Percentiles rank a stretch among this genome's conserved stretches.
Evolutionary conservation across 345 rosid species (phyloP).

Genomic region (Brassica nigra): DNA sequence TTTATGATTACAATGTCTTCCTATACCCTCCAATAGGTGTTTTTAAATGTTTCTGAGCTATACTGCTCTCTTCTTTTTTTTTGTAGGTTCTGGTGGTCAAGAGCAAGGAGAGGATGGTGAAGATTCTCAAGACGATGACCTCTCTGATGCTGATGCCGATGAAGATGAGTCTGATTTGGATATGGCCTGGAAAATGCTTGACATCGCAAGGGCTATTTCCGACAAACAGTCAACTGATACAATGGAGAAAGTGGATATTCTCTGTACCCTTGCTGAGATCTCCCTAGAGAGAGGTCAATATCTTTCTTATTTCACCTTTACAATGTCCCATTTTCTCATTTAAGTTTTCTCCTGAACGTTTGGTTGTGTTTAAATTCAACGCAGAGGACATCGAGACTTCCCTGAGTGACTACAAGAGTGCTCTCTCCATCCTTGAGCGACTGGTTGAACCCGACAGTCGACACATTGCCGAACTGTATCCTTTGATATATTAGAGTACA

Average conservation of each 20-base stretch:
- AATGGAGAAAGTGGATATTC: conserved; percentile 81
- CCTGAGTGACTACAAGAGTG: conserved; percentile 76
- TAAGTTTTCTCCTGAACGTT: background rate
- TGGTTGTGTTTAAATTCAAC: conserved; percentile 18
- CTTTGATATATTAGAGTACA: conserved; percentile 32
- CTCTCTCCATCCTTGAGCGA: conserved; percentile 65
- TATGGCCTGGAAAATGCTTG: conserved; percentile 96
- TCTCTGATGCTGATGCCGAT: conserved; percentile 57
- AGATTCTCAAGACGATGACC: conserved; percentile 61
- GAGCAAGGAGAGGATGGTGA: conserved; percentile 62
- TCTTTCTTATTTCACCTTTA: background rate
- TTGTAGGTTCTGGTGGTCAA: conserved; percentile 49
- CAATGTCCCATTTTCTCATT: background rate
- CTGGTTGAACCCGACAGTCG: conserved; percentile 91
- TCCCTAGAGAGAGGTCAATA: conserved; percentile 85
- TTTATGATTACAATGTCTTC: background rate
- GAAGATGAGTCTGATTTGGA: conserved; percentile 95
- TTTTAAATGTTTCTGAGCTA: background rate
- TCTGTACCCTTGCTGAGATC: conserved; percentile 81
- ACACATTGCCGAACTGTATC: conserved; percentile 89
- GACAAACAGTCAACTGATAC: conserved; percentile 66
- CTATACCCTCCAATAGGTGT: background rate
- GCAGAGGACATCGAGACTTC: conserved; percentile 97
- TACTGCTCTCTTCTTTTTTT: background rate
- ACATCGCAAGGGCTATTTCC: conserved; percentile 84